phyloP scores from a whole-genome alignment of 148 eudicot species.

The Nepenthes gracilis region DNA sequence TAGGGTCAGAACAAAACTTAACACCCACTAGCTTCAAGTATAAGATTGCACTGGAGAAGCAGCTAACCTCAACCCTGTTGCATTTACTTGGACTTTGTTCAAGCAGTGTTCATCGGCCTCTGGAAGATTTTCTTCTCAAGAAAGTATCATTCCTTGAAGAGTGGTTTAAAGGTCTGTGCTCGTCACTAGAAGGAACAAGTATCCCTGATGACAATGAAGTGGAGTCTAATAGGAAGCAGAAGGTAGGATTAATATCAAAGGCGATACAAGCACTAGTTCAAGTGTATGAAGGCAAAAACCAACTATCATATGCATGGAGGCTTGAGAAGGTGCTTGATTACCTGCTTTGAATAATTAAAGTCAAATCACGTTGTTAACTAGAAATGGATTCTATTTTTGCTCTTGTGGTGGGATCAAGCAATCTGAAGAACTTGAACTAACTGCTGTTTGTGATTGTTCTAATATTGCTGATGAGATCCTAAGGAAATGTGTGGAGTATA shows the following conservation, averaged over 20 bases:
- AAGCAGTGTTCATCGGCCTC: conserved; percentile 25
- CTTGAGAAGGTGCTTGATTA: conserved; percentile 23
- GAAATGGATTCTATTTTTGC: no score
- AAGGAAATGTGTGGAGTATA: no score
- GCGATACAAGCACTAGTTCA: conserved; percentile 48
- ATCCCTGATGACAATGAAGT: conserved; percentile 22
- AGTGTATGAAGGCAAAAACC: conserved; percentile 47
- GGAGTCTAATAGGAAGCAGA: conserved; percentile 26
- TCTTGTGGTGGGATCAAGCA: no score
- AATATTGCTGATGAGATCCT: no score
- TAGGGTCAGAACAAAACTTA: conserved; percentile 39
- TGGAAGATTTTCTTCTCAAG: conserved; percentile 67
- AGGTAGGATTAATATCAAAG: conserved; percentile 35
- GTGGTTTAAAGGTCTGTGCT: conserved; percentile 51
- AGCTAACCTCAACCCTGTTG: conserved; percentile 84
- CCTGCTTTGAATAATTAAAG: background rate
- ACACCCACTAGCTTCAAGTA: conserved; percentile 73
- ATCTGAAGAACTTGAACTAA: no score
- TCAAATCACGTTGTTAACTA: no score
- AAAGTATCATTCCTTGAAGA: conserved; percentile 70
- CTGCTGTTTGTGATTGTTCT: no score
- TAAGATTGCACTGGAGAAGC: conserved; percentile 80
- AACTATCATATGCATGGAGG: conserved; percentile 22
- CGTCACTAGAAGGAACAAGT: conserved; percentile 35
- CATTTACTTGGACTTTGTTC: conserved; percentile 83